Base-by-base conservation (phyloP, 768 basidiomycete species). In the Clavulina sp. region DNA sequence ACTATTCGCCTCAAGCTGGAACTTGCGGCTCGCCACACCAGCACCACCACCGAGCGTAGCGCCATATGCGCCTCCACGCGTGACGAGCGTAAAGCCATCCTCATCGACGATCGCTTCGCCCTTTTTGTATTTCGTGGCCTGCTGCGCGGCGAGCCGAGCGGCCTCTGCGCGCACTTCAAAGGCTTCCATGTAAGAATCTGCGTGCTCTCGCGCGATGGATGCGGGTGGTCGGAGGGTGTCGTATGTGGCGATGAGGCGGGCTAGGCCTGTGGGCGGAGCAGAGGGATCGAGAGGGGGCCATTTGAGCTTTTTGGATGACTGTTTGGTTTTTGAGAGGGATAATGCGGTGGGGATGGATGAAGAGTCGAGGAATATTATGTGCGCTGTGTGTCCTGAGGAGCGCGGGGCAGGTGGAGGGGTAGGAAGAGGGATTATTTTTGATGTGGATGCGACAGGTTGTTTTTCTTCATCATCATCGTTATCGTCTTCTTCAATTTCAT, bases 71-170 rank as follows among this genome's bases (percentile, higher is more conserved):
- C 91, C 91, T 3, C 88, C 86, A 33, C 91, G 73, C n/a, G 81
- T 84, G 32, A 96, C 91, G 9, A 96, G 75, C 7, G 88, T 93
- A 63, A 93, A 96, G 2, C 91, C 91, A 55, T 96, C 91, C 54
- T 84, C 88, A 62, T 96, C 91, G 40, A 93, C 84, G 52, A 93
- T 72, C 4, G 84, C 87, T 60, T 88, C 87, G 21, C 86, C 85
- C 61, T 86, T 85, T 57, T 69, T 73, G 60, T 83, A 85, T 61
- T 76, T 71, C 23, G 77, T 75, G 60, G 72, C 57, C 74, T 76
- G 61, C 71, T 78, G 56, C 6, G 19, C 29, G 7, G 29, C 21
- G 21, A 21, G 24, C 3, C 67, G 66, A 63, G 75, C 77, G 30
- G 28, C 47, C 19, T 61, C 38, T n/a, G n/a, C n/a, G n/a, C n/a